Evolutionary conservation across 1,139 yeast species (phyloP), one percentile per base, ranked within the genome.

Genomic region (Diutina siamensis): DNA sequence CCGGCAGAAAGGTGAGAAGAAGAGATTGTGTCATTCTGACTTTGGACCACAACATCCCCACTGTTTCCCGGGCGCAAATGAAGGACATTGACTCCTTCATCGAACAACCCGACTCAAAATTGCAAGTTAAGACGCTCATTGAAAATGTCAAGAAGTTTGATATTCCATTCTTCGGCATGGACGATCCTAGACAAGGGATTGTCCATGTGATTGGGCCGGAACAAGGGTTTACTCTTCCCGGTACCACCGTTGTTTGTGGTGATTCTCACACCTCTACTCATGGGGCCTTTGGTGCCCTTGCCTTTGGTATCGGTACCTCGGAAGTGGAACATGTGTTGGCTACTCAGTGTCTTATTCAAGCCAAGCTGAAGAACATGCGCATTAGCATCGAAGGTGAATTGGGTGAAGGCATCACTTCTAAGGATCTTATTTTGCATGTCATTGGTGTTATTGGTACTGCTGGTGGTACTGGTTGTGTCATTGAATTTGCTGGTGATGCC

Each of bases 171-270:
- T 89, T 92, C 54, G 98, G 98, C 52, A 85, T 92, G 94, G 76
- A 80, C 48, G 97, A 92, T 65, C 74, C 74, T 52, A 80, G 97
- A 66, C 98, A 92, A 67, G 98, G 98, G 57, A 92, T 92, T 60
- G 98, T 92, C 48, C 98, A 92, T 63, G 87, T 92, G 55, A 95
- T 92, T 49, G 98, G 98, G 40, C 98, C 98, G 34, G 98, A 92
- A 65, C 97, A 92, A 67, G 98, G 97, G 44, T 92, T 92, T 68
- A 92, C 98, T 31, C 73, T 92, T 48, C 98, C 98, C 25, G 98
- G 98, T 57, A 87, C 97, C 48, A 92, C 98, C 3, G 96, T 92
- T 40, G 98, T 92, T 45, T 92, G 98, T 68, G 98, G 98, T 62
- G 98, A 92, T 63, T 87, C 97, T 2, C 98, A 92, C 63, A 92